These are phyloP conservation scores for Aureobasidium sp. DNA, from an alignment of 2,329 filamentous ascomycete species.

Conservation along the genomic window DNA sequence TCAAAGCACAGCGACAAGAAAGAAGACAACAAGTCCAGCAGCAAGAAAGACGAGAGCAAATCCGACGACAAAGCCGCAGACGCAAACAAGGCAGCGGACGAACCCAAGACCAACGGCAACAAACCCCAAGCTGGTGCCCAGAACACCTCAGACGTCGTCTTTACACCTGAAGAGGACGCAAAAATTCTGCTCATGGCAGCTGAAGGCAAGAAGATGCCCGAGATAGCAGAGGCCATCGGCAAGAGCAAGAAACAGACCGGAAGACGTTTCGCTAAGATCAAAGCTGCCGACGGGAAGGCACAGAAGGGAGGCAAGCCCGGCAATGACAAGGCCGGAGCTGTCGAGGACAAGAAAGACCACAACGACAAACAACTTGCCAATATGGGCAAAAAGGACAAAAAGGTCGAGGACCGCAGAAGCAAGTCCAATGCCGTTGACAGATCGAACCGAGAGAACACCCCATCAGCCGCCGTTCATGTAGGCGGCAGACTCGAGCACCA, in stretches of 20 bases:
- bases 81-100: not conserved
- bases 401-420: constrained; percentile 8
- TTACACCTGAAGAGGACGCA: constrained; percentile 36
- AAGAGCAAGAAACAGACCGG: constrained; percentile 15
- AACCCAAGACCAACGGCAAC: not conserved
- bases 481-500: not conserved
- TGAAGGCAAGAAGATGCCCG: constrained; percentile 14
- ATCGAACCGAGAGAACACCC: constrained; percentile 16
- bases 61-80: not conserved
- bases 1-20: not conserved
- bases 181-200: constrained; percentile 33
- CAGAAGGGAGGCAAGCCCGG: not conserved
- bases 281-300: constrained; percentile 19
- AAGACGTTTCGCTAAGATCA: constrained; percentile 32
- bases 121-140: not conserved
- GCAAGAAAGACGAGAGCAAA: not conserved
- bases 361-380: constrained; percentile 2
- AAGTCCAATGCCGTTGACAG: not conserved
- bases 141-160: constrained; percentile 18
- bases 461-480: not conserved
- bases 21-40: not conserved
- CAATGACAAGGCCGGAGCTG: constrained; percentile 1
- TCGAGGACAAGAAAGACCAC: constrained; percentile 17
- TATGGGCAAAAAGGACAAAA: constrained; percentile 19
- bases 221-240: constrained; percentile 20